phyloP scores from a whole-genome alignment of 139 green algal species.

The Chlorella ohadii region DNA sequence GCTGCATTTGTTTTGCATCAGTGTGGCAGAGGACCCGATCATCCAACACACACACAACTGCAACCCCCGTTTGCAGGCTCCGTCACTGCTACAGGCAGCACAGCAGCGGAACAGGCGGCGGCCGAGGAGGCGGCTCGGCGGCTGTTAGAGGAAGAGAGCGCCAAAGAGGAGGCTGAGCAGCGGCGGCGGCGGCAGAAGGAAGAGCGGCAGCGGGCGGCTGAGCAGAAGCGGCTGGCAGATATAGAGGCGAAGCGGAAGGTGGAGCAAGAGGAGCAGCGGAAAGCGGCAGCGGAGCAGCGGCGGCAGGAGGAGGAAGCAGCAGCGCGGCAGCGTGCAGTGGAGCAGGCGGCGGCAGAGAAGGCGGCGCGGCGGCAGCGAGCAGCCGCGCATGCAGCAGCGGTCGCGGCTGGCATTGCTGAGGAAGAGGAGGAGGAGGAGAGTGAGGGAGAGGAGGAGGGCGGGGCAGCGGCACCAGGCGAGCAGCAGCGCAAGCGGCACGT shows the following conservation, averaged over 20 bases:
- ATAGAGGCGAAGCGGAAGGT: not conserved
- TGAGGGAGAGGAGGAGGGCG: not conserved
- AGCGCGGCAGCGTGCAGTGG: not conserved
- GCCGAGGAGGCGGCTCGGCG: not conserved
- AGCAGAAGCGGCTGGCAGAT: not conserved
- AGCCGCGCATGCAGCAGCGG: not conserved
- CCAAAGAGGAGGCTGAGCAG: not conserved
- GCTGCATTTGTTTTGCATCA: too few relatives aligned
- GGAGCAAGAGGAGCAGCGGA: not conserved
- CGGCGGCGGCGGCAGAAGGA: not conserved
- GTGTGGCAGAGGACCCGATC: too few relatives aligned
- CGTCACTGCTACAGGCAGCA: not conserved
- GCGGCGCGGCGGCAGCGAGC: not conserved
- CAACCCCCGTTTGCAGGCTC: not conserved
- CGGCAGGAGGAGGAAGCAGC: not conserved
- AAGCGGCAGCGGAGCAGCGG: not conserved
- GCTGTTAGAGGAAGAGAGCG: not conserved
- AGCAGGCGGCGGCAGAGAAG: constrained; percentile 10
- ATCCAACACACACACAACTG: too few relatives aligned
- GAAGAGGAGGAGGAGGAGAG: not conserved
- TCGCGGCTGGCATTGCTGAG: not conserved
- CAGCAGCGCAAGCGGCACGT: too few relatives aligned
- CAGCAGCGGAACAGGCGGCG: not conserved
- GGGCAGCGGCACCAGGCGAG: not conserved
- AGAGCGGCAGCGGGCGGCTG: not conserved